Percentiles rank a stretch among this genome's conserved stretches.
These are phyloP conservation scores for Aspergillus fumigatus DNA, from an alignment of 2,329 filamentous ascomycete species.

Conservation along the genomic window DNA sequence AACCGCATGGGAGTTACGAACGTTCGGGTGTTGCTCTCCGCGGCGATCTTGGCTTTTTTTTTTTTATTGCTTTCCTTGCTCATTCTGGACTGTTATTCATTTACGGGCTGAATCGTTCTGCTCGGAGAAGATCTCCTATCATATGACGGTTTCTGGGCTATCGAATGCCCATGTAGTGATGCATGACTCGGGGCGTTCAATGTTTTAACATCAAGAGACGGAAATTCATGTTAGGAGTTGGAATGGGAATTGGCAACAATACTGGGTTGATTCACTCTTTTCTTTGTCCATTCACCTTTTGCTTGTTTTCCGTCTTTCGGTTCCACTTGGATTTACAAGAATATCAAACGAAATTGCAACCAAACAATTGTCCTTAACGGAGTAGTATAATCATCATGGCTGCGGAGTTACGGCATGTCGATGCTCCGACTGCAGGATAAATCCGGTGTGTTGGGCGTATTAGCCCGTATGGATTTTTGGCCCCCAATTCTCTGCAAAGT, in stretches of 20 bases:
- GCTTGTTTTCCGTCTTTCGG: not conserved
- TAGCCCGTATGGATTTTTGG: not conserved
- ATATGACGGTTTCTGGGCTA: not conserved
- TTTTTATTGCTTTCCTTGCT: not conserved
- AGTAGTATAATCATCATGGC: not conserved
- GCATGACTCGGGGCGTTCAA: constrained; percentile 3
- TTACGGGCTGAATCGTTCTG: not conserved
- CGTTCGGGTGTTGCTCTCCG: not conserved
- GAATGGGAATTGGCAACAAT: not conserved
- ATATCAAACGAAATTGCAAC: not conserved
- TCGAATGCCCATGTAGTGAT: constrained; percentile 1
- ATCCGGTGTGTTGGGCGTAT: not conserved
- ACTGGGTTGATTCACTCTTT: not conserved
- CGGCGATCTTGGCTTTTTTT: not conserved
- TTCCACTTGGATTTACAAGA: not conserved
- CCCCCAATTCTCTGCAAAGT: not conserved
- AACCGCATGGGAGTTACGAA: not conserved
- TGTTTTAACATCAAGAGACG: not conserved
- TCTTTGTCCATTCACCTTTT: not conserved
- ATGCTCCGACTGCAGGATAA: not conserved
- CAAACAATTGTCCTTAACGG: not conserved
- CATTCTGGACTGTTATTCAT: not conserved
- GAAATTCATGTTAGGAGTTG: not conserved
- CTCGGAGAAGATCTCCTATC: not conserved
- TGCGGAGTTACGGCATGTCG: not conserved